A percentile compares a stretch with the other conserved stretches of the same genome.
phyloP scores from a whole-genome alignment of 2,329 filamentous ascomycete species.

The Hypoxylon sp. region DNA sequence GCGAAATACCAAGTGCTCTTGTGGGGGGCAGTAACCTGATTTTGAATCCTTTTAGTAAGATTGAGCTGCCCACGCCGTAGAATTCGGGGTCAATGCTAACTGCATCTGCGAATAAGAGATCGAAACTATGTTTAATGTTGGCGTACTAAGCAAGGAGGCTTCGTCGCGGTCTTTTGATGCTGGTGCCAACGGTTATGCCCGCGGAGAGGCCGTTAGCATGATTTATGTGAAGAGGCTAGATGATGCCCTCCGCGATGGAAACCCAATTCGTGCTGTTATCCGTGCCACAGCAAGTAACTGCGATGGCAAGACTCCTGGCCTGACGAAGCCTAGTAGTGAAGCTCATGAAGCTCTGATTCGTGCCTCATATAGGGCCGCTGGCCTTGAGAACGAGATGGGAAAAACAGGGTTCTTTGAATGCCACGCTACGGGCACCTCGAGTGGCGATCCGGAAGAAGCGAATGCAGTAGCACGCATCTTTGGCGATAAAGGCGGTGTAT shows the following conservation, averaged over 20 bases:
- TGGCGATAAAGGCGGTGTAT: neutral
- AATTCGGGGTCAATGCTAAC: neutral
- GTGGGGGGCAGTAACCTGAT: slow-evolving; percentile 51
- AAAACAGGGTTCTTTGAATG: slow-evolving; percentile 3
- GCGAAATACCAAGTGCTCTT: slow-evolving; percentile 52
- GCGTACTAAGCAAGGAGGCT: neutral
- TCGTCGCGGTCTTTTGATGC: slow-evolving; percentile 20
- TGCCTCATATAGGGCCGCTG: slow-evolving; percentile 1
- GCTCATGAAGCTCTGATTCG: neutral
- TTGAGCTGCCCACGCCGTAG: neutral
- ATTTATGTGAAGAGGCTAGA: slow-evolving; percentile 16
- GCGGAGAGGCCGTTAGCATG: slow-evolving; percentile 33
- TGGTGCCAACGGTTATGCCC: slow-evolving; percentile 37
- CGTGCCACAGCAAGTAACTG: slow-evolving; percentile 4
- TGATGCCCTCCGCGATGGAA: slow-evolving; percentile 45
- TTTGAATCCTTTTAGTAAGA: slow-evolving; percentile 36
- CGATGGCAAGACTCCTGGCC: slow-evolving; percentile 1
- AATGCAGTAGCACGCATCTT: neutral
- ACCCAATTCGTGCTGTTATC: slow-evolving; percentile 52
- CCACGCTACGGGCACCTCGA: neutral
- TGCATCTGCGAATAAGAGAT: neutral
- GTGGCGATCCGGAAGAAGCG: neutral
- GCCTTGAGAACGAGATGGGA: slow-evolving; percentile 1
- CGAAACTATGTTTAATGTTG: neutral
- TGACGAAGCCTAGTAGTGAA: neutral